Conservation (phyloP, 768 basidiomycete species). For the Calocera viscosa region DNA sequence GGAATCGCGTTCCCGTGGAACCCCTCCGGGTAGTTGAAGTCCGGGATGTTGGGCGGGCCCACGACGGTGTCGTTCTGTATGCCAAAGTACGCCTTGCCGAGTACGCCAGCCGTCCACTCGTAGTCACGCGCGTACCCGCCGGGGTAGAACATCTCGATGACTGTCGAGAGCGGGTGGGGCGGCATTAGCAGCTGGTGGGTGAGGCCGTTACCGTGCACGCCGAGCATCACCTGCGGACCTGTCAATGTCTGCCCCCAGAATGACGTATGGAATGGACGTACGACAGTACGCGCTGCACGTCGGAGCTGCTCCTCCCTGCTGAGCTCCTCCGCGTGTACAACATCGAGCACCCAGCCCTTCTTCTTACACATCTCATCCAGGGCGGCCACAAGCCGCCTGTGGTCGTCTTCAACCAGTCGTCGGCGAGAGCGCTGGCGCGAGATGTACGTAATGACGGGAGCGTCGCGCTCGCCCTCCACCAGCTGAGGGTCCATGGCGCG, state of each 20-base stretch:
- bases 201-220: conserved; percentile 69
- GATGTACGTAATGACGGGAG: conserved; percentile 60
- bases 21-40: conserved; percentile 52
- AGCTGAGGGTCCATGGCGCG: neutral
- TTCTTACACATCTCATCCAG: conserved; percentile 36
- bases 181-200: conserved; percentile 82
- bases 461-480: conserved; percentile 20
- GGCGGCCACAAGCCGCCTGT: conserved; percentile 37
- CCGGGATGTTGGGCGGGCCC: neutral
- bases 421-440: conserved; percentile 47
- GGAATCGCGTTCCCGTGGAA: conserved; percentile 75
- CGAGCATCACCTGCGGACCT: conserved; percentile 53
- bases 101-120: conserved; percentile 62
- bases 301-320: conserved; percentile 64
- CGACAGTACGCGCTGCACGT: conserved; percentile 55
- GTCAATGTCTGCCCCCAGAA: conserved; percentile 66
- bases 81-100: conserved; percentile 63
- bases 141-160: conserved; percentile 77
- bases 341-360: conserved; percentile 46
- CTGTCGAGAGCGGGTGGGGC: conserved; percentile 56
- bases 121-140: conserved; percentile 76
- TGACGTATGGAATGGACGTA: conserved; percentile 40
- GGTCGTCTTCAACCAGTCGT: conserved; percentile 35
- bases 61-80: conserved; percentile 71
- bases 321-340: conserved; percentile 51